A percentile compares a stretch with the other conserved stretches of the same genome.
phyloP scores from a whole-genome alignment of 331 rosid species.

The Dryas integrifolia region DNA sequence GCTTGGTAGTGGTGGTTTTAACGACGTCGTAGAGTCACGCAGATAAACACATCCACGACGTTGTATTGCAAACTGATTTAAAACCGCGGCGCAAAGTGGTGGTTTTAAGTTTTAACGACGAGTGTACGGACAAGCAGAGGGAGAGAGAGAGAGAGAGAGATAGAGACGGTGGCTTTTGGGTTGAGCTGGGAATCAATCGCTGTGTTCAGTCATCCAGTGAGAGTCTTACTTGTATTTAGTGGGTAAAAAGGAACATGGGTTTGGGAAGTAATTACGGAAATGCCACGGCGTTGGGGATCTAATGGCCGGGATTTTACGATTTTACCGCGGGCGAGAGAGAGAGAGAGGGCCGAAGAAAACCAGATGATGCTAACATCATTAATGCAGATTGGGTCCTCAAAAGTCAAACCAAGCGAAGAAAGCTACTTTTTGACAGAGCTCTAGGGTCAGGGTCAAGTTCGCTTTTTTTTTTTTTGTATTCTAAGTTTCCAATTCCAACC shows the following conservation, averaged over 20 bases:
- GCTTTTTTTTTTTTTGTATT: not conserved
- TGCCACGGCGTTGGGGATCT: constrained; percentile 37
- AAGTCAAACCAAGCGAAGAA: constrained; percentile 21
- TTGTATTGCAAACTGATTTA: not conserved
- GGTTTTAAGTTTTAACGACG: constrained; percentile 7
- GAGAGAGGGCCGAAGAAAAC: not conserved
- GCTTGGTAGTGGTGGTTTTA: too few relatives aligned
- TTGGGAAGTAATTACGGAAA: constrained; percentile 35
- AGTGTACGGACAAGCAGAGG: not conserved
- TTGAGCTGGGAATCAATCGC: not conserved
- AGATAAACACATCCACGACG: not conserved
- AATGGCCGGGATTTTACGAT: not conserved
- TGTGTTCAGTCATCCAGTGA: constrained; percentile 12
- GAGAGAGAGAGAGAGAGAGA: too few relatives aligned
- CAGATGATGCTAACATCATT: not conserved
- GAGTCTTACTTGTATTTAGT: not conserved
- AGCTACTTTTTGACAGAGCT: constrained; percentile 17
- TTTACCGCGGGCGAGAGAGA: constrained; percentile 21
- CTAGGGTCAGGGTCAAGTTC: not conserved
- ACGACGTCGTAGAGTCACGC: too few relatives aligned
- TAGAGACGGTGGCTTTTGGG: not conserved
- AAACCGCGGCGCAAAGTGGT: not conserved
- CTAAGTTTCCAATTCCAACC: not conserved
- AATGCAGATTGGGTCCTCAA: not conserved
- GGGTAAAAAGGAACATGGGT: constrained; percentile 27